These are phyloP conservation scores for Medicago ruthenica DNA, from an alignment of 306 rosid species.

Conservation along the genomic window DNA sequence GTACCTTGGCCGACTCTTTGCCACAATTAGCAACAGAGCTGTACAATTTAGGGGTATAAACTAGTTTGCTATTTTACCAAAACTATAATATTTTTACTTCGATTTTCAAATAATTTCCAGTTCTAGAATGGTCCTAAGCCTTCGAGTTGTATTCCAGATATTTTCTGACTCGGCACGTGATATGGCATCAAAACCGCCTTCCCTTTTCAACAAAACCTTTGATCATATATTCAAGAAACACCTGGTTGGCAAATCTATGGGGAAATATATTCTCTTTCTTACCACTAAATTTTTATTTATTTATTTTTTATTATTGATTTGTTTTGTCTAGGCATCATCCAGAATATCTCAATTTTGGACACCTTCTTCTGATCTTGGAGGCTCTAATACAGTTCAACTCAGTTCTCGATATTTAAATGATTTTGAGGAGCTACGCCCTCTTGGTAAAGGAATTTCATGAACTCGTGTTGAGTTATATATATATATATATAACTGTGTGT, in stretches of 20 bases:
- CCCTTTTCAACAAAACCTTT: constrained; percentile 68
- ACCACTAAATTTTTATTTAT: constrained; percentile 24
- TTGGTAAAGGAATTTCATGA: constrained; percentile 64
- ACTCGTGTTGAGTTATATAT: constrained; percentile 27
- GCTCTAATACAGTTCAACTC: constrained; percentile 58
- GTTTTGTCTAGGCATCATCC: constrained; percentile 69
- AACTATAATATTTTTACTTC: background rate
- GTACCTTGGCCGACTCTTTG: constrained; percentile 66
- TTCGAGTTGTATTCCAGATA: constrained; percentile 58
- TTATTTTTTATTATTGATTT: constrained; percentile 25
- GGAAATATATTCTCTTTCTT: constrained; percentile 29
- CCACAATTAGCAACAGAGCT: constrained; percentile 78
- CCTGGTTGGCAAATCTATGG: constrained; percentile 55
- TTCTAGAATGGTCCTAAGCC: constrained; percentile 50
- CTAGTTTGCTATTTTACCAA: constrained; percentile 20
- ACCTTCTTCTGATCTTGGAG: constrained; percentile 74
- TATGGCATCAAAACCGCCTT: constrained; percentile 73
- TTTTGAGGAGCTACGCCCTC: constrained; percentile 90
- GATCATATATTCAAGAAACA: constrained; percentile 64
- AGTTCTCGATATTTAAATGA: constrained; percentile 93
- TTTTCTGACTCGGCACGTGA: constrained; percentile 78
- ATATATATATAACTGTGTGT: too few species aligned
- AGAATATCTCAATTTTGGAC: constrained; percentile 78
- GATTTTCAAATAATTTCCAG: constrained; percentile 36
- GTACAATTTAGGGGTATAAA: constrained; percentile 73